Evolutionary conservation across 805 yeast species (phyloP), one percentile per base, ranked within the genome.

Genomic region (Sugiyamaella mastotermitis): DNA sequence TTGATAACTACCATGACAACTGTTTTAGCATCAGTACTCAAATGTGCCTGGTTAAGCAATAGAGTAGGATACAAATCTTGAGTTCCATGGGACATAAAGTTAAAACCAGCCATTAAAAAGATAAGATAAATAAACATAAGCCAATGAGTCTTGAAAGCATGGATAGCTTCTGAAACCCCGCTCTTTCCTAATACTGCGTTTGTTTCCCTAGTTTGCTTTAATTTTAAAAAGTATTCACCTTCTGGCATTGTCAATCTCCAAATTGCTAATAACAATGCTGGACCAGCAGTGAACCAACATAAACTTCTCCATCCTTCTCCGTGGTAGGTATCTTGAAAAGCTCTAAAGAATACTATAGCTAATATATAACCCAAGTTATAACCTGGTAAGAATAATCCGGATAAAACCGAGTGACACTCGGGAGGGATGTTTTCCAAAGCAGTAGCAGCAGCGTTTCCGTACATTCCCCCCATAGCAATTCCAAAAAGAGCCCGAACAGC

Each of bases 341-440:
- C 85, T 45, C 85, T 65, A 52, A 64, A 71, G 61, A 80, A 80
- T 13, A 76, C 61, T 26, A 74, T 78, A 1, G 78, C 83, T 17
- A 79, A 62, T 35, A 80, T 66, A 51, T 76, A 78, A 8, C 86
- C 87, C 43, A 79, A 64, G n/a, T 79, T 78, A 47, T 80, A 84
- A 42, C 94, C 94, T 53, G 82, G 82, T 60, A 83, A 92, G 55
- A 85, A 74, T 27, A 82, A 56, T 33, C 86, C 86, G 10, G 80
- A 72, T 18, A 80, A 52, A 28, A 77, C 57, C 29, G 82, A 80
- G 47, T 80, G 68, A n/a, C 83, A 73, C 21, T 57, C 62, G 2
- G 56, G 55, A 1, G 84, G 85, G 35, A 74, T 67, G 49, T 78
- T 80, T 49, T 78, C 83, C 20, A 81, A 64, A 5, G 85, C 76